Percentiles rank a stretch among this genome's conserved stretches.
Evolutionary conservation across 306 rosid genomes (phyloP).

Genomic region (Glycine soja): DNA sequence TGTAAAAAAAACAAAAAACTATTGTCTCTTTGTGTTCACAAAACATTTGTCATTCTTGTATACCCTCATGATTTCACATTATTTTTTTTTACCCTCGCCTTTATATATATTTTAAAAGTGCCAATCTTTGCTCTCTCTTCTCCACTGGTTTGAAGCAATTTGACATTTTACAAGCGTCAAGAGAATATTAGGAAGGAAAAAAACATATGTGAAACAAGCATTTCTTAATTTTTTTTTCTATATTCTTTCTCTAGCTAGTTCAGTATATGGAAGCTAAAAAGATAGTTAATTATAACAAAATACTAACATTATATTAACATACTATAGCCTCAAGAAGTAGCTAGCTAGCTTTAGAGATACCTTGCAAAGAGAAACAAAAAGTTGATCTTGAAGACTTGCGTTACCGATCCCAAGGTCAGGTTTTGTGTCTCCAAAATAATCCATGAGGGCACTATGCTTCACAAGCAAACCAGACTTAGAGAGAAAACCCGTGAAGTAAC

Average conservation of each 20-base stretch:
- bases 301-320: not conserved
- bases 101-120: no score
- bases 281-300: not conserved
- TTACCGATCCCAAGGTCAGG: slow-evolving; percentile 37
- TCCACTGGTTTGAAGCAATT: no score
- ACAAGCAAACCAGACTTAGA: slow-evolving; percentile 21
- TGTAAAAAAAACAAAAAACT: no score
- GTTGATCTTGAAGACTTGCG: slow-evolving; percentile 38
- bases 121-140: no score
- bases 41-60: no score
- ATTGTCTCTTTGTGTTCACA: no score
- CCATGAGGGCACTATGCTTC: slow-evolving; percentile 22
- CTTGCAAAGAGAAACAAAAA: slow-evolving; percentile 40
- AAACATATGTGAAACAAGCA: not conserved
- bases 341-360: not conserved
- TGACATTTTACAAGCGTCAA: no score
- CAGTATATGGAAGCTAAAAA: not conserved
- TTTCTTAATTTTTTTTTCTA: not conserved
- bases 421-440: slow-evolving; percentile 37
- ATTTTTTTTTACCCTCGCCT: no score
- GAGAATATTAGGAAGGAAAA: not conserved
- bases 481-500: slow-evolving; percentile 37
- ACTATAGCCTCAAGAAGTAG: no score
- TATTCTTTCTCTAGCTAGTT: not conserved
- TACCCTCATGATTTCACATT: no score